Conservation (phyloP, 1,139 yeast genomes). For the Taphrina flavorubra region DNA sequence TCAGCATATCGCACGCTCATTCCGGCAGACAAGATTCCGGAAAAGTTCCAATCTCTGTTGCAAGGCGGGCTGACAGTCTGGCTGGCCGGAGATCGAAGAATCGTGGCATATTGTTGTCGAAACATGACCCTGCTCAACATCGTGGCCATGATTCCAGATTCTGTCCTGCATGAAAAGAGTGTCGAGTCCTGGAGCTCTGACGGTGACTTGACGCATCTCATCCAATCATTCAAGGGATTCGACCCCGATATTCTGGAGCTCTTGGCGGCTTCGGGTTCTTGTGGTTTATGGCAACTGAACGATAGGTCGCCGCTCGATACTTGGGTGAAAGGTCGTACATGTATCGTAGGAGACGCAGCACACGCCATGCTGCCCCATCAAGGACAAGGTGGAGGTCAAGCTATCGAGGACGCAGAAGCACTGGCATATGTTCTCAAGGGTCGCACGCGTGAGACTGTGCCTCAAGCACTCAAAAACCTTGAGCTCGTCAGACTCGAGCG, state of each 20-base stretch:
- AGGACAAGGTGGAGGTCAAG: constrained; percentile 55
- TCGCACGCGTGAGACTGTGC: neutral
- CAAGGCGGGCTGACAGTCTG: constrained; percentile 47
- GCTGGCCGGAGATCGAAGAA: constrained; percentile 47
- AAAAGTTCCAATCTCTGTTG: neutral
- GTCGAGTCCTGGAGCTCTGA: neutral
- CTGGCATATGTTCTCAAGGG: constrained; percentile 49
- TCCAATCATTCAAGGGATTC: constrained; percentile 6
- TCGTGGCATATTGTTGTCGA: constrained; percentile 9
- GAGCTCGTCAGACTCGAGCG: neutral
- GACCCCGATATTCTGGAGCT: neutral
- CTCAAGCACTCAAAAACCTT: neutral
- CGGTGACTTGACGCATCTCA: neutral
- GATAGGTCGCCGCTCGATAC: constrained; percentile 4
- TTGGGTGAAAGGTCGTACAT: constrained; percentile 37
- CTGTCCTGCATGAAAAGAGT: neutral
- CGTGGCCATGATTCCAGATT: constrained; percentile 3
- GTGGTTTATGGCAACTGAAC: constrained; percentile 14
- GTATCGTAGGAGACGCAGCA: constrained; percentile 54
- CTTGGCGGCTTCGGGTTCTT: neutral
- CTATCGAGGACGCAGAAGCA: constrained; percentile 50
- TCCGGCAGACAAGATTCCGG: constrained; percentile 43
- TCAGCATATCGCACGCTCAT: constrained; percentile 51
- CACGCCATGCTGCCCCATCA: constrained; percentile 56
- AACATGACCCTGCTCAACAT: constrained; percentile 7